Evolutionary conservation across 2,329 filamentous ascomycete species (phyloP), one percentile per base, ranked within the genome.

Genomic region (Fusarium sp.): DNA sequence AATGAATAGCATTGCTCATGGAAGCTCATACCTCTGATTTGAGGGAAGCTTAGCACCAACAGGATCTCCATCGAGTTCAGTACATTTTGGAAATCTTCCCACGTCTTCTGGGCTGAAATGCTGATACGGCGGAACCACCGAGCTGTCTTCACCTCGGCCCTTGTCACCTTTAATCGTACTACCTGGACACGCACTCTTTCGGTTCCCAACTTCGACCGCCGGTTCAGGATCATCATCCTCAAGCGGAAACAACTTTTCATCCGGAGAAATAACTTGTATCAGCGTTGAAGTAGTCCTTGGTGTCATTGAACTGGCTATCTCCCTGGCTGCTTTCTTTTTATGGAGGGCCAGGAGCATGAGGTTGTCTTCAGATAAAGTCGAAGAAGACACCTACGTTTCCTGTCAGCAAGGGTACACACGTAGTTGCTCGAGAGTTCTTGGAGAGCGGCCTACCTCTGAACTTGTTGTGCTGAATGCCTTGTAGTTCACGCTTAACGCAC

Each of bases 381-480:
- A 53, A n/a, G 33, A 32, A 25, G 16, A 8, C 2, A 5, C 30
- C 16, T 43, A 13, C 11, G 21, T 9, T 16, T 30, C 11, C 15
- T 28, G 38, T 53, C 19, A 59, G 23, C 35, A 19, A n/a, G 16
- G 7, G 3, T 15, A 10, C 1, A 49, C 6, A 18, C 8, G 1
- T 9, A 16, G 5, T 56, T 11, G 4, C 4, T 23, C 6, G 8
- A n/a, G 12, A 19, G 2, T 16, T 15, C 2, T 18, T 19, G 2
- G 15, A 32, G 5, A 10, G 6, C 4, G 5, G 2, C 23, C 18
- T 5, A 61, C 50, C 11, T 37, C 25, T 4, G 32, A 32, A 23
- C 75, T 78, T 9, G 75, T 73, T 1, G 79, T 81, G 1, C 77
- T 81, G 40, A 77, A 82, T 2, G 75, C 78, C 0, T 71, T 77